Base-by-base conservation (phyloP, 1,284 basidiomycete genomes). In the Melampsora americana region DNA sequence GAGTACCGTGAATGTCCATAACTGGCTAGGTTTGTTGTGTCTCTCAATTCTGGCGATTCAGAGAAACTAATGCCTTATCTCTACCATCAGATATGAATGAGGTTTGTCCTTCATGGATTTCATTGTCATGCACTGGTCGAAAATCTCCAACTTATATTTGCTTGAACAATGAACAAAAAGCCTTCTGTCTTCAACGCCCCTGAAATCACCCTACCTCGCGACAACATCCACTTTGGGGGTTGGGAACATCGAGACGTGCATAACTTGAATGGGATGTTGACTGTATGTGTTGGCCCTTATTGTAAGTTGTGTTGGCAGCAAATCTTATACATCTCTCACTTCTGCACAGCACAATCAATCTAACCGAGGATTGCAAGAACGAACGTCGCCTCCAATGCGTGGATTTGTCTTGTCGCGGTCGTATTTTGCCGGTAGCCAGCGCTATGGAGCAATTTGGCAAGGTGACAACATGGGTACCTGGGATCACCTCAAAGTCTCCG, bases 41-140 rank as follows among this genome's bases (percentile, higher is more conserved):
- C 5, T 44, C 30, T 6, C 23, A 46, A 23, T 16, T n/a, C n/a
- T n/a, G n/a, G n/a, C n/a, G n/a, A n/a, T n/a, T n/a, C n/a, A n/a
- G n/a, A n/a, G n/a, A 44, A 39, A n/a, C 18, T 64, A 44, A 23
- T 23, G 16, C 18, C 1, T 5, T 35, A 6, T 78, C 92, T 98
- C 78, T n/a, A n/a, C n/a, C n/a, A 97, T 95, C 94, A 98, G 95
- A 99, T 83, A 99, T 99, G 95, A 98, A 97, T 82, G 95, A 98
- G 87, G 91, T 90, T 67, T n/a, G 84, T 81, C 2, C n/a, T n/a
- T n/a, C n/a, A n/a, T n/a, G n/a, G n/a, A n/a, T n/a, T n/a, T n/a
- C n/a, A n/a, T n/a, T n/a, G n/a, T n/a, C n/a, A n/a, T n/a, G n/a
- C n/a, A n/a, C n/a, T n/a, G n/a, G n/a, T n/a, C n/a, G n/a, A n/a